Evolutionary conservation across 2,329 filamentous ascomycete genomes (phyloP), one percentile per base, ranked within the genome.

Genomic region (Podosphaera fusca): DNA sequence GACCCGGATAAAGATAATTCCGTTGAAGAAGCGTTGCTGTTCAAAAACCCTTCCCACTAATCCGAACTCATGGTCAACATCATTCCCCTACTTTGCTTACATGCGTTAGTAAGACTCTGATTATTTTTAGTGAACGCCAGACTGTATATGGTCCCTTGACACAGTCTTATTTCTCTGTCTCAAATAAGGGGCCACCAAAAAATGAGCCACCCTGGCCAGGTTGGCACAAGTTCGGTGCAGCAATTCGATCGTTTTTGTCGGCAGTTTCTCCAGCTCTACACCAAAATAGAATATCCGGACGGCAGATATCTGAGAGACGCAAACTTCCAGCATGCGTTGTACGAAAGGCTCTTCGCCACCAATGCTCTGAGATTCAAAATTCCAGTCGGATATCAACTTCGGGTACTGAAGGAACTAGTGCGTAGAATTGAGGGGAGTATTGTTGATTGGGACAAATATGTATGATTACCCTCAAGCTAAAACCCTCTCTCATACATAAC

Each of bases 361-460:
- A 71, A 75, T 47, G 72, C 70, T 0, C 65, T 80, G 54, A 68
- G 71, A 55, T 75, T 77, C 63, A 71, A 77, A 6, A 84, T 85
- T 21, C 83, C 85, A 6, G 71, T 74, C 29, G 72, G 81, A 55
- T 94, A 94, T 66, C 80, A 81, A 62, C 69, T 84, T 14, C 77
- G 80, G 59, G 77, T 87, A 0, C 69, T 95, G 55, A 95, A 94
- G 67, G 72, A 79, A 60, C 73, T 95, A 38, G 71, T 87, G 10
- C 70, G 74, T 6, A 77, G 74, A 58, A 81, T 95, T 56, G 87
- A 95, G 68, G 71, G 74, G 35, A 78, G 83, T 38, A 87, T 94
- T 53, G 74, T 79, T 58, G 81, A 95, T 68, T 89, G 87, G 69
- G 85, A 95, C 63, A 75, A 86, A 74, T 80, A 94, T 82, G 89